Percentiles rank a stretch among this genome's conserved stretches.
phyloP scores from a whole-genome alignment of 768 basidiomycete genomes.

The Polyporus arcularius region DNA sequence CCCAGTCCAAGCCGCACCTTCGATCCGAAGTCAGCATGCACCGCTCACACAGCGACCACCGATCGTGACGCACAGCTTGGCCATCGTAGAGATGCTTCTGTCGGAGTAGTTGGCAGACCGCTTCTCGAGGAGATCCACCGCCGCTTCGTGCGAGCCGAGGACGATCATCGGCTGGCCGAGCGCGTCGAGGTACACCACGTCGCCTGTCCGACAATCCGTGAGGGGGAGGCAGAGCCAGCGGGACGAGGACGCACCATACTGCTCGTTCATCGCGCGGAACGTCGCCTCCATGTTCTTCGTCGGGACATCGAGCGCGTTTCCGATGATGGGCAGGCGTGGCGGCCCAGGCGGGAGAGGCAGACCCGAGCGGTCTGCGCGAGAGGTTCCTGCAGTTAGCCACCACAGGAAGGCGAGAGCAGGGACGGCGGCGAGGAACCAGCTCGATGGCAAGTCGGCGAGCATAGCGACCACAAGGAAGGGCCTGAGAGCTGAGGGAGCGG shows the following conservation, averaged over 20 bases:
- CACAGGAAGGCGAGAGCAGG: background rate
- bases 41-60: too few relatives aligned
- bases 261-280: background rate
- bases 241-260: background rate
- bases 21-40: background rate
- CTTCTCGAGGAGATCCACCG: slow-evolving; percentile 34
- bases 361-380: too few relatives aligned
- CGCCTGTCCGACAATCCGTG: background rate
- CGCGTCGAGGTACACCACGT: background rate
- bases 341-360: slow-evolving; percentile 32
- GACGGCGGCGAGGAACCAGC: background rate
- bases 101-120: slow-evolving; percentile 35
- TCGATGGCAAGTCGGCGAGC: too few relatives aligned
- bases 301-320: slow-evolving; percentile 26
- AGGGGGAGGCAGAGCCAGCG: too few relatives aligned
- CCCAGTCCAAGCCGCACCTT: slow-evolving; percentile 5
- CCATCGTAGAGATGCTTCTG: slow-evolving; percentile 11
- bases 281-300: slow-evolving; percentile 7
- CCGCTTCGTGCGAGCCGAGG: background rate
- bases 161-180: slow-evolving; percentile 8
- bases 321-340: slow-evolving; percentile 20
- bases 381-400: background rate
- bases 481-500: too few relatives aligned
- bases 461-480: too few relatives aligned
- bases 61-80: background rate